Conservation (phyloP, 371 early-diverging fungal species). For the Dinochytrium kinnereticum region DNA sequence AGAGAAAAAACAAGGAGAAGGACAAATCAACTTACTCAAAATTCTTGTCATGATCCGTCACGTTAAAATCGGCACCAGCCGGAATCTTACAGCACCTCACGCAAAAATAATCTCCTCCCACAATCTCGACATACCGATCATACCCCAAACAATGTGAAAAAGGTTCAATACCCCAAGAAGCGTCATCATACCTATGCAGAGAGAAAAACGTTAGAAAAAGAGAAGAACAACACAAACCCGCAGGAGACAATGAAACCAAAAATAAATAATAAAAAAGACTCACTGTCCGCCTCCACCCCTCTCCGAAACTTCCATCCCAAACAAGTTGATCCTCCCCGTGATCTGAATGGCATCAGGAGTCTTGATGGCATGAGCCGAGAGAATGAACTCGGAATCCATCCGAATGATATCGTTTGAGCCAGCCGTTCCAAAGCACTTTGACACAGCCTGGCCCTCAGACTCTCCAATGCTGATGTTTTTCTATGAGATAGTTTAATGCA, state of each 20-base stretch:
- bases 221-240: too few relatives aligned
- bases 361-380: slow-evolving; percentile 14
- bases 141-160: neutral
- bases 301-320: neutral
- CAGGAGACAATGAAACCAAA: too few relatives aligned
- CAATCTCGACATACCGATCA: slow-evolving; percentile 20
- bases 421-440: neutral
- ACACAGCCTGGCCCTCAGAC: neutral
- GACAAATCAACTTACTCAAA: neutral
- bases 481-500: too few relatives aligned
- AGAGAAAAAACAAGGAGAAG: too few relatives aligned
- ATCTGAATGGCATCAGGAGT: neutral
- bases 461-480: neutral
- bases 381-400: too few relatives aligned
- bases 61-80: neutral
- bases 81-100: slow-evolving; percentile 18
- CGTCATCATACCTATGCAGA: slow-evolving; percentile 14
- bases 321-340: slow-evolving; percentile 3
- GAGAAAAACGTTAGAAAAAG: neutral
- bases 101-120: slow-evolving; percentile 8
- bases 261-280: neutral
- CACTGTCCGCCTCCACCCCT: slow-evolving; percentile 10
- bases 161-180: slow-evolving; percentile 21
- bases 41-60: slow-evolving; percentile 10
- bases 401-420: neutral